phyloP scores from a whole-genome alignment of 2,329 filamentous ascomycete species.

The Aspergillus cejpii region DNA sequence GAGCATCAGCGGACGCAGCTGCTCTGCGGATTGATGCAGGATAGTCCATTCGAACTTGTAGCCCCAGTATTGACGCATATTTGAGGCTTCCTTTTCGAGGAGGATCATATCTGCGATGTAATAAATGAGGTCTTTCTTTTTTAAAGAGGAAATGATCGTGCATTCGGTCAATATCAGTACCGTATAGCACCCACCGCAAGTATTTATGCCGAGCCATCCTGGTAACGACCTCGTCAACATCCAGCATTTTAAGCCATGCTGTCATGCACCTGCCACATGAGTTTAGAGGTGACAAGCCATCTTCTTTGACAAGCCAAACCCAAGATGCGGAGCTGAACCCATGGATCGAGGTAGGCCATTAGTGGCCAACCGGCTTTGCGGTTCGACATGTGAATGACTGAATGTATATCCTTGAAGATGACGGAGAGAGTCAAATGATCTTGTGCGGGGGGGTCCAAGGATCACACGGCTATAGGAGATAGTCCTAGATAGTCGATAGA shows the following conservation, averaged over 20 bases:
- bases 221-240: not conserved
- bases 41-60: constrained; percentile 64
- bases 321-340: constrained; percentile 2
- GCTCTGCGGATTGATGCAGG: constrained; percentile 54
- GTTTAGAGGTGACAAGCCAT: not conserved
- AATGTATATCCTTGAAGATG: not conserved
- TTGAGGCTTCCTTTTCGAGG: constrained; percentile 10
- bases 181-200: not conserved
- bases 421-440: not conserved
- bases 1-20: constrained; percentile 55
- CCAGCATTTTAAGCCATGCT: constrained; percentile 1
- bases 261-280: not conserved
- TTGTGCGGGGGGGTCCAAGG: not conserved
- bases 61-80: constrained; percentile 48
- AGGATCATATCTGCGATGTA: not conserved
- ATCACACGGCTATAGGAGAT: not conserved
- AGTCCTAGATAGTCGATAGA: too few relatives aligned
- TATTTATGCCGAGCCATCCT: not conserved
- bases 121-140: not conserved
- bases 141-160: not conserved
- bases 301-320: constrained; percentile 3
- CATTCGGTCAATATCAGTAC: too few relatives aligned
- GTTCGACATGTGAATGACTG: constrained; percentile 10
- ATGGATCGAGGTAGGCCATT: constrained; percentile 11
- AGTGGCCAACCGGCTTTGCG: not conserved